phyloP scores from a whole-genome alignment of 257 asterid genomes.

The Plantago major region DNA sequence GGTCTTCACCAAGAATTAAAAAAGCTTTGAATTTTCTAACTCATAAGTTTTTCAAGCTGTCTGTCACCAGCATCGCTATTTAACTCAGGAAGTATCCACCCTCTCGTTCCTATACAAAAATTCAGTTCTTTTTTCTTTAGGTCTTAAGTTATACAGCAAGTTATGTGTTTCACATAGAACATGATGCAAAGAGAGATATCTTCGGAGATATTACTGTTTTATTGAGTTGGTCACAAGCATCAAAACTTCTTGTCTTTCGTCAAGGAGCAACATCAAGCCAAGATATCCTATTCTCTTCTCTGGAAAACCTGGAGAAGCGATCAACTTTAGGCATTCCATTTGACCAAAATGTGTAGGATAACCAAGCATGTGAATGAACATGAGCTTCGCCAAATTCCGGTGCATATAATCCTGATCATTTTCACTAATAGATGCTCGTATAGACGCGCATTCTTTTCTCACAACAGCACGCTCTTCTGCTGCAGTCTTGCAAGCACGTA shows the following conservation, averaged over 20 bases:
- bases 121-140: slow-evolving; percentile 8
- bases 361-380: slow-evolving; percentile 99
- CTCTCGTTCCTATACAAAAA: slow-evolving; percentile 7
- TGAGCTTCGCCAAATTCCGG: slow-evolving; percentile 96
- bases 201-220: slow-evolving; percentile 72
- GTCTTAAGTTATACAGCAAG: slow-evolving; percentile 12
- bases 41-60: not conserved
- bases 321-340: slow-evolving; percentile 95
- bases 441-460: slow-evolving; percentile 97
- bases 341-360: slow-evolving; percentile 99
- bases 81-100: slow-evolving; percentile 5
- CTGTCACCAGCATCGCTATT: slow-evolving; percentile 15
- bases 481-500: slow-evolving; percentile 97
- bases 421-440: slow-evolving; percentile 91
- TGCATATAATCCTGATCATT: slow-evolving; percentile 86
- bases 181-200: slow-evolving; percentile 14
- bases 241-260: slow-evolving; percentile 98
- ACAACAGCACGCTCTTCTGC: slow-evolving; percentile 98
- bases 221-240: slow-evolving; percentile 98
- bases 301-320: slow-evolving; percentile 96
- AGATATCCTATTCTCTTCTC: slow-evolving; percentile 99
- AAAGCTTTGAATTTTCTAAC: not conserved
- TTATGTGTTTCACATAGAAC: slow-evolving; percentile 19
- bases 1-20: not conserved
- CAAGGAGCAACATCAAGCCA: slow-evolving; percentile 97